Base-by-base conservation (phyloP, 345 rosid species). In the Trapa incisa region DNA sequence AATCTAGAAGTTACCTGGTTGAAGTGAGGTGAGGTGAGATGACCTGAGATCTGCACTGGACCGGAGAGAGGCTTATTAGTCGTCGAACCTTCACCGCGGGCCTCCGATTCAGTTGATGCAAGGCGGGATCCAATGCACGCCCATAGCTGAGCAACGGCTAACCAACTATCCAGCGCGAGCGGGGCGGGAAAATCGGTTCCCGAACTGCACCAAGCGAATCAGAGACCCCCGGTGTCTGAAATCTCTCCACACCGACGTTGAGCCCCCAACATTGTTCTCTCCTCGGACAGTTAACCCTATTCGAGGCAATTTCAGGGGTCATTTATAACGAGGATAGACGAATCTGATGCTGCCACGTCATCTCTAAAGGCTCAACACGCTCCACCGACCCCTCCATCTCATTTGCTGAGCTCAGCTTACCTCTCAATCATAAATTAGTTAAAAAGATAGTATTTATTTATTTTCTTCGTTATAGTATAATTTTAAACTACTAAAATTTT, bases 181-280 rank as follows among this genome's bases (percentile, higher is more conserved):
- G 29, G 37, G 22, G 43, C 41, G 33, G 75, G 81, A 70, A 71
- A 81, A 82, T 75, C 80, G 77, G 89, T 82, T 89, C 98, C 98
- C 96, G 96, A 89, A 87, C 92, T 92, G 98, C 95, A 92, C 92
- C 98, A 92, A 89, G 98, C 96, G 96, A 92, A 82, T 92, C 82
- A 75, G 95, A 89, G 81, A 69, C 89, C 87, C 87, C 84, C 86
- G 84, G 84, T 77, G 70, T 85, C 69, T 66, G 71, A 80, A 79
- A 22, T 22, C 54, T 17, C 39, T n/a, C 47, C 45, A 39, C 4
- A 22, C 35, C 68, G 22, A 38, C 15, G 41, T 2, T 39, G 6
- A 39, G 42, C 42, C 42, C 42, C 42, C 4, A 39, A 6, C 42
- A 39, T 39, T 39, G 6, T 3, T 3, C 42, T 39, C 42, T 3